Conservation (phyloP, 768 basidiomycete species). For the Pholiota conissans region DNA sequence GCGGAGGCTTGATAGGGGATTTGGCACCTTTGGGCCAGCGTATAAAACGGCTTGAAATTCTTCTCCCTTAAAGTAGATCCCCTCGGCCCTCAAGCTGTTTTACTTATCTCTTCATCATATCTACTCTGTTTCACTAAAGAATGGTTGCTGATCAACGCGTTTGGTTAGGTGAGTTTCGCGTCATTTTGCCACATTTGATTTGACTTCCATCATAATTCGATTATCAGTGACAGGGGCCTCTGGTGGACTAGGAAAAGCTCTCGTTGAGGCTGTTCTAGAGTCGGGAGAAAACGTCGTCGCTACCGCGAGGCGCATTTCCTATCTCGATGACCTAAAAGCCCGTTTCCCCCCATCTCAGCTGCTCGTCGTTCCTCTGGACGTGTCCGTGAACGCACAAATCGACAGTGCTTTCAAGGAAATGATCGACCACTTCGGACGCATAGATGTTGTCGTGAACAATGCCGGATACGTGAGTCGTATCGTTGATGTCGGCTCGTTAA, state of each 20-base stretch:
- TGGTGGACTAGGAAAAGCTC: background rate
- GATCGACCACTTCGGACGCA: slow-evolving; percentile 34
- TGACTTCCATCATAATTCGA: background rate
- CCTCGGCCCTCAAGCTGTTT: too few relatives aligned
- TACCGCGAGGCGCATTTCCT: background rate
- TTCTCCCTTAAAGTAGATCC: too few relatives aligned
- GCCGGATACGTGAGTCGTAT: slow-evolving; percentile 34
- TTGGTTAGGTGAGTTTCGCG: background rate
- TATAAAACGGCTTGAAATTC: too few relatives aligned
- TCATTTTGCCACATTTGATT: background rate
- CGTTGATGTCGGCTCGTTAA: background rate
- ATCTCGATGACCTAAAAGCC: background rate
- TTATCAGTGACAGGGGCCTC: background rate
- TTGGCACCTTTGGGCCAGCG: background rate
- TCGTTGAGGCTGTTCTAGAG: background rate
- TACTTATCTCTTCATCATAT: too few relatives aligned
- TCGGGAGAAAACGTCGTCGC: background rate
- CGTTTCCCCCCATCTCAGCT: background rate
- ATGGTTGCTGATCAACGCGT: background rate
- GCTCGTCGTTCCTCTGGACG: background rate
- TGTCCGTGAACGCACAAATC: slow-evolving; percentile 22
- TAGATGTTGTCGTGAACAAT: slow-evolving; percentile 49
- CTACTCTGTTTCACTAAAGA: background rate
- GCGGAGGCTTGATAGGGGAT: too few relatives aligned
- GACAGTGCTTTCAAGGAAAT: slow-evolving; percentile 31